Conservation (phyloP, 2,329 filamentous ascomycete genomes). For the Aspergillus thermomutatus region DNA sequence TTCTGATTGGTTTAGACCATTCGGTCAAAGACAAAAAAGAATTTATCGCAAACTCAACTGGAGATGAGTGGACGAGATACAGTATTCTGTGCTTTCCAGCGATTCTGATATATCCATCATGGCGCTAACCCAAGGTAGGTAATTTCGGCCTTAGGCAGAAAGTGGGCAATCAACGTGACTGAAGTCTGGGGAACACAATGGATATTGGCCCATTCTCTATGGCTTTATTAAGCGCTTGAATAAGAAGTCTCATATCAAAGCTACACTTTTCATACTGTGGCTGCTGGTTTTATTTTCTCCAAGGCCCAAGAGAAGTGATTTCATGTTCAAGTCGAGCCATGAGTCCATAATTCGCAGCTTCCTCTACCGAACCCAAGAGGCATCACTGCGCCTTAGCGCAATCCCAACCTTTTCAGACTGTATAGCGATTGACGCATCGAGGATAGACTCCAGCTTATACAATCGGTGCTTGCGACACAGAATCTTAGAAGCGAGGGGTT, state of each 20-base stretch:
- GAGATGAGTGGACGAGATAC: neutral
- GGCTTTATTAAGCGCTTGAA: neutral
- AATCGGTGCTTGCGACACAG: neutral
- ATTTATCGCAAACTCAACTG: neutral
- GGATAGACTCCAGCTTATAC: neutral
- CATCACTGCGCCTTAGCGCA: neutral
- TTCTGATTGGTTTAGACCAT: too few species aligned
- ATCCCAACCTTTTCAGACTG: neutral
- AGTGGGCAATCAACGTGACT: conserved; percentile 13
- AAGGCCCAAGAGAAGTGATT: neutral
- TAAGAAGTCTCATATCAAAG: neutral
- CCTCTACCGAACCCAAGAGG: neutral
- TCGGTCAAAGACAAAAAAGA: too few species aligned
- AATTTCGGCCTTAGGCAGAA: conserved; percentile 12
- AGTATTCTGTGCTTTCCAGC: neutral
- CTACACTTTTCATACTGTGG: neutral
- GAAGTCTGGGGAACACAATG: conserved; percentile 11
- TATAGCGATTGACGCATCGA: neutral
- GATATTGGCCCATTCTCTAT: neutral
- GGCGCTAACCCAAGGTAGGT: conserved; percentile 5
- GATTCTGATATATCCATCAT: neutral
- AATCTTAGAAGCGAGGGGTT: neutral
- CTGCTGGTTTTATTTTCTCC: neutral
- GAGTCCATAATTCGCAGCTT: neutral
- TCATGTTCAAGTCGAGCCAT: neutral